Evolutionary conservation across 2,329 filamentous ascomycete species (phyloP), one percentile per base, ranked within the genome.

Genomic region (Neurospora sp.): DNA sequence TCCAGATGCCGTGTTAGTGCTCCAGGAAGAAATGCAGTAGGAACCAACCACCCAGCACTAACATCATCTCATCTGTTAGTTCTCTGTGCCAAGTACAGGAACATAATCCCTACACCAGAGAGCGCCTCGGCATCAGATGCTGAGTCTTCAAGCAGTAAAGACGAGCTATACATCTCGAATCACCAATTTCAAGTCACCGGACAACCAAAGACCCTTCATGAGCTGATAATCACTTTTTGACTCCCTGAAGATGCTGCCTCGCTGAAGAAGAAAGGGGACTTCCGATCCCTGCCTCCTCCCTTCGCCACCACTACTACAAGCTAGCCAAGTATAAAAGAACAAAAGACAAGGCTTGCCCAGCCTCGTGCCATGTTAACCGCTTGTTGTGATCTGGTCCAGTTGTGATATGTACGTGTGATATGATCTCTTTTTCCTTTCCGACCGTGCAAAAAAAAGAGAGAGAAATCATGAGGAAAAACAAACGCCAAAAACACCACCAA

Each of bases 361-460:
- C 52, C 52, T 62, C 23, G 15, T n/a, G 6, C 52, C 28, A 62
- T 62, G 52, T 62, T 62, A 62, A 62, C 52, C 52, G 52, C 52
- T 62, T 36, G 28, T 62, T 36, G 52, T 62, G 52, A 36, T 62
- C 52, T 62, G 52, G 28, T 36, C 52, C 52, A 62, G 52, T 62
- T n/a, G 52, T 36, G 52, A 62, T 62, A 62, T 36, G 52, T 62
- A 62, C 28, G 52, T n/a, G 52, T 62, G 52, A 62, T 33, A 36
- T 62, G 15, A 62, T 62, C 52, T 70, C 43, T 43, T 36, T 66
- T 67, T 70, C 40, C 71, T 69, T 68, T 67, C 52, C 52, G 23
- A 62, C 52, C 52, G 52, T 62, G 52, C 23, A 33, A 33, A 17
- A 8, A 15, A 15, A 52, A n/a, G n/a, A n/a, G 8, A 19, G 2